These are phyloP conservation scores for Gypsophila paniculata DNA, from an alignment of 179 eudicot species.

Conservation along the genomic window DNA sequence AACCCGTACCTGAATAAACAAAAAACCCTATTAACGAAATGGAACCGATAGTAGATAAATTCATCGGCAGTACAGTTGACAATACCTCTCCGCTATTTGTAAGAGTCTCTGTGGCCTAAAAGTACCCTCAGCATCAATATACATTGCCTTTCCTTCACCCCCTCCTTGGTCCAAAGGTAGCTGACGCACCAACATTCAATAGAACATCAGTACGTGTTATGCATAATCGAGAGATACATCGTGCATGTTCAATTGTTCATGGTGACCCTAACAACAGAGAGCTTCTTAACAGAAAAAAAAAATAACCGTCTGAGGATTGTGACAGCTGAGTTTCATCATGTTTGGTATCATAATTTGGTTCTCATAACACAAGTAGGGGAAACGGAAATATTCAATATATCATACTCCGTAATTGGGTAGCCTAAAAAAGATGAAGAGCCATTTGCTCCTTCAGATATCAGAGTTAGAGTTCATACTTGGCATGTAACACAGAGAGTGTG, in stretches of 20 bases:
- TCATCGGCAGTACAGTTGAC: constrained; percentile 13
- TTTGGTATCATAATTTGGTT: neutral
- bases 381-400: neutral
- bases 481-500: constrained; percentile 95
- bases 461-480: constrained; percentile 49
- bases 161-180: constrained; percentile 98
- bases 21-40: constrained; percentile 8
- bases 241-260: neutral
- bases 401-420: neutral
- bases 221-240: neutral
- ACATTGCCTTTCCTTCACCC: constrained; percentile 99
- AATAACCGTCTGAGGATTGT: neutral
- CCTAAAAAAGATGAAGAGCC: neutral
- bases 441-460: neutral
- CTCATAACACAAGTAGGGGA: neutral
- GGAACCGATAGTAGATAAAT: neutral
- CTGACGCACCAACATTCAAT: constrained; percentile 35
- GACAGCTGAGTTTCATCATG: neutral
- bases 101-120: constrained; percentile 93
- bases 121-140: constrained; percentile 96
- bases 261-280: neutral
- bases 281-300: neutral
- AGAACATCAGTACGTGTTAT: neutral
- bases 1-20: constrained; percentile 64
- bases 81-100: constrained; percentile 91